phyloP scores from a whole-genome alignment of 1,139 yeast genomes.

The Candida glucosophila region DNA sequence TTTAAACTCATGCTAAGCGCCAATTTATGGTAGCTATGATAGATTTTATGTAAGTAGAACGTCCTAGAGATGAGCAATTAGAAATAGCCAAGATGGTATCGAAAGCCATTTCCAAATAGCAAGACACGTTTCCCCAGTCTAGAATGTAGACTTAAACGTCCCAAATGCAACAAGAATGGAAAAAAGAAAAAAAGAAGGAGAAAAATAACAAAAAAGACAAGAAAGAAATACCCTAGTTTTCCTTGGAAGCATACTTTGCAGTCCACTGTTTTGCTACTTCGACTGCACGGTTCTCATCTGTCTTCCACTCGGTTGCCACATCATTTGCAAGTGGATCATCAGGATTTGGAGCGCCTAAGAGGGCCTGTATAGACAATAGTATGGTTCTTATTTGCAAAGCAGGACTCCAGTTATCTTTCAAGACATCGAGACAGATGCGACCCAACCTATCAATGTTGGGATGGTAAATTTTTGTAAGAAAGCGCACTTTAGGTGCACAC shows the following conservation, averaged over 20 bases:
- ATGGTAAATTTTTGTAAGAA: slow-evolving; percentile 87
- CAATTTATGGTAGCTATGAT: too few species aligned
- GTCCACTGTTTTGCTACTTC: slow-evolving; percentile 90
- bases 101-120: too few species aligned
- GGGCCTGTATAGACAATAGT: slow-evolving; percentile 82
- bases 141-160: too few species aligned
- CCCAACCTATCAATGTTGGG: slow-evolving; percentile 96
- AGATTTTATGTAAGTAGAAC: too few species aligned
- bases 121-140: too few species aligned
- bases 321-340: slow-evolving; percentile 98
- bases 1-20: too few species aligned
- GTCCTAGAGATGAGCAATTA: too few species aligned
- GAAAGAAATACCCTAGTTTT: not conserved
- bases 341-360: slow-evolving; percentile 93
- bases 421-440: slow-evolving; percentile 87
- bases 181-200: too few species aligned
- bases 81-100: too few species aligned
- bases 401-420: slow-evolving; percentile 94
- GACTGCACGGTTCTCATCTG: slow-evolving; percentile 72
- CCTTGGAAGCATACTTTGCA: slow-evolving; percentile 55
- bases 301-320: slow-evolving; percentile 95
- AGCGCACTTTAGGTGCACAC: slow-evolving; percentile 92
- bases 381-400: slow-evolving; percentile 96
- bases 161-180: too few species aligned
- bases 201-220: slow-evolving; percentile 2